A percentile compares a stretch with the other conserved stretches of the same genome.
These are phyloP conservation scores for Mucor sp. DNA, from an alignment of 371 early-diverging fungal species.

Conservation along the genomic window DNA sequence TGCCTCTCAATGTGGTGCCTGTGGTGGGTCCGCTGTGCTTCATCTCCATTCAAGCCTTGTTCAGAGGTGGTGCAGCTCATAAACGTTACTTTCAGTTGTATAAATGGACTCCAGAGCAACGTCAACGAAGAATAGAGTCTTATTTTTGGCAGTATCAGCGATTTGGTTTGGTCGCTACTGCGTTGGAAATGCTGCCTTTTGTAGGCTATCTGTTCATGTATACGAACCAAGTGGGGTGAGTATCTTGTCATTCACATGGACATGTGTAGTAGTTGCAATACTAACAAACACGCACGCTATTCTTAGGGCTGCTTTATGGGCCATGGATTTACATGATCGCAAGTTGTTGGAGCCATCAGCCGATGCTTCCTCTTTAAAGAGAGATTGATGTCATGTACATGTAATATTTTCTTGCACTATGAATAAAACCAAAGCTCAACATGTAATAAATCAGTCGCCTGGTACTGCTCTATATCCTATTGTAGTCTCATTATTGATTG, in stretches of 20 bases:
- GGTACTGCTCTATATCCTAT: no score
- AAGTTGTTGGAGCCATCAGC: constrained; percentile 16
- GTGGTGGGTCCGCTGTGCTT: constrained; percentile 35
- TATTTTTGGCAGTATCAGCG: constrained; percentile 38
- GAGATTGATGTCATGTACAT: not conserved
- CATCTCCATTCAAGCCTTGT: constrained; percentile 36
- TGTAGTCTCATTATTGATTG: no score
- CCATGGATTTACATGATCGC: constrained; percentile 36
- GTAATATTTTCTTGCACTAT: not conserved
- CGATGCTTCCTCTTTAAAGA: not conserved
- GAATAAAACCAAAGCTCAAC: no score
- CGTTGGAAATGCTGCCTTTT: constrained; percentile 48
- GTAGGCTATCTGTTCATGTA: constrained; percentile 44
- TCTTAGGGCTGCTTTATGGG: constrained; percentile 45
- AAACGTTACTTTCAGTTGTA: constrained; percentile 40
- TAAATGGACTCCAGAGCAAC: constrained; percentile 27
- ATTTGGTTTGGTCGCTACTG: constrained; percentile 44
- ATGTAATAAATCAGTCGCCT: no score
- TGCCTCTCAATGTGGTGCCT: constrained; percentile 42
- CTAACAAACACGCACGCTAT: not conserved
- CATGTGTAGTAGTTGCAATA: not conserved
- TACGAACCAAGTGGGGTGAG: constrained; percentile 47
- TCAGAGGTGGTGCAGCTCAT: constrained; percentile 36
- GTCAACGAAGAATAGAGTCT: constrained; percentile 34
- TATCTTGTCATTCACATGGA: not conserved